Percentiles rank a stretch among this genome's conserved stretches.
phyloP scores from a whole-genome alignment of 2,329 filamentous ascomycete genomes.

The Lecanicillium sp. region DNA sequence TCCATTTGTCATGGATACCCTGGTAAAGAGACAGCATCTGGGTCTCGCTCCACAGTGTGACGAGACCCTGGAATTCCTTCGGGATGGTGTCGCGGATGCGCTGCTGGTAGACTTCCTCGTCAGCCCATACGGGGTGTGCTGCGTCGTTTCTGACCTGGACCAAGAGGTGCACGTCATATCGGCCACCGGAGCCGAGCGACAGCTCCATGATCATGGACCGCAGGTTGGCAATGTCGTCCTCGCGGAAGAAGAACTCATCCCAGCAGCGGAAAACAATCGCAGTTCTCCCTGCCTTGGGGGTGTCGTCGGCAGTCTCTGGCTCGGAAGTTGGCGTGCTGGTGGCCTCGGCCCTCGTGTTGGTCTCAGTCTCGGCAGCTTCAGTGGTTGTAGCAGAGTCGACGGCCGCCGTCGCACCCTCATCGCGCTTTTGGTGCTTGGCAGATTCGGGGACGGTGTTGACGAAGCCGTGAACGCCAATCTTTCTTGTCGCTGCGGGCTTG shows the following conservation, averaged over 20 bases:
- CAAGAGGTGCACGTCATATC: slow-evolving; percentile 81
- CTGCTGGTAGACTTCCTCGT: slow-evolving; percentile 60
- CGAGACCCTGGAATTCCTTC: slow-evolving; percentile 80
- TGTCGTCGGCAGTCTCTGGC: slow-evolving; percentile 18
- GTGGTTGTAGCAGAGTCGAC: slow-evolving; percentile 9
- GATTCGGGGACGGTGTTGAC: slow-evolving; percentile 36
- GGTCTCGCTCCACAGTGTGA: slow-evolving; percentile 87
- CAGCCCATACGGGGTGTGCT: slow-evolving; percentile 70
- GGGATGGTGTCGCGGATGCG: slow-evolving; percentile 66
- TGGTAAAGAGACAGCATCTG: slow-evolving; percentile 91
- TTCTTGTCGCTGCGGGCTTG: slow-evolving; percentile 37
- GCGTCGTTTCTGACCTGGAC: slow-evolving; percentile 77
- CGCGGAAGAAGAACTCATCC: slow-evolving; percentile 71
- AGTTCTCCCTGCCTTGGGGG: slow-evolving; percentile 48
- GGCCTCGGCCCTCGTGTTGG: not conserved
- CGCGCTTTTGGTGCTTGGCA: slow-evolving; percentile 13
- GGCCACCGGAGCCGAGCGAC: slow-evolving; percentile 71
- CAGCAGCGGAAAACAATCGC: slow-evolving; percentile 78
- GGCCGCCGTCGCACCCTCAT: not conserved
- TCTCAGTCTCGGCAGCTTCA: slow-evolving; percentile 17
- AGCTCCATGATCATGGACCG: slow-evolving; percentile 81
- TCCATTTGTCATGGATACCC: slow-evolving; percentile 72
- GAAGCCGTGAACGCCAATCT: slow-evolving; percentile 43
- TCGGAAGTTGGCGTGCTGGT: not conserved
- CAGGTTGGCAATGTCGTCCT: slow-evolving; percentile 75